These are phyloP conservation scores for Pichia cabralensis DNA, from an alignment of 805 yeast species.

Conservation along the genomic window DNA sequence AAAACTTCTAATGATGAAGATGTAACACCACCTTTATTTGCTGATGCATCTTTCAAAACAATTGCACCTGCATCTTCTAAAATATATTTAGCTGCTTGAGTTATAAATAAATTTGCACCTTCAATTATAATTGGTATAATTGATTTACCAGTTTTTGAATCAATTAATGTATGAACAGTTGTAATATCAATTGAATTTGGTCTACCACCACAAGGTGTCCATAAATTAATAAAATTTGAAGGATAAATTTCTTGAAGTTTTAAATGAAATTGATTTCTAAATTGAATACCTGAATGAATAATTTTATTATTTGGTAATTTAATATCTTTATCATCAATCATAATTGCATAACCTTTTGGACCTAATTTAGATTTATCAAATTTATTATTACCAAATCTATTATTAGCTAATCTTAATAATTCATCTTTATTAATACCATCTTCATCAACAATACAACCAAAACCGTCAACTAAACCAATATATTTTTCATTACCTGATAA, in stretches of 20 bases:
- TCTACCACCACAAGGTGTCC: slow-evolving; percentile 99
- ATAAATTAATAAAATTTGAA: slow-evolving; percentile 55
- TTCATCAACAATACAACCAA: slow-evolving; percentile 91
- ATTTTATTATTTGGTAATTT: slow-evolving; percentile 66
- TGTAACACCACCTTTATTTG: slow-evolving; percentile 98
- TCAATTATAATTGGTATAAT: slow-evolving; percentile 85
- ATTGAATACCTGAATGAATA: slow-evolving; percentile 76
- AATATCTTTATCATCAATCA: slow-evolving; percentile 77
- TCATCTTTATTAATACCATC: slow-evolving; percentile 77
- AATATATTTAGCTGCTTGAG: slow-evolving; percentile 84
- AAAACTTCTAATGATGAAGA: slow-evolving; percentile 92
- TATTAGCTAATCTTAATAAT: slow-evolving; percentile 65
- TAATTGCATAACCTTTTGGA: slow-evolving; percentile 66
- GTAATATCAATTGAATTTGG: slow-evolving; percentile 90
- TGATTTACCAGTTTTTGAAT: slow-evolving; percentile 64
- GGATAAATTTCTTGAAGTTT: slow-evolving; percentile 54
- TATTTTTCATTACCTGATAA: slow-evolving; percentile 76
- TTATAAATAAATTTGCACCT: slow-evolving; percentile 93
- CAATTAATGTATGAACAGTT: slow-evolving; percentile 65
- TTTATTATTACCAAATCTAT: slow-evolving; percentile 62
- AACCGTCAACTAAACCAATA: slow-evolving; percentile 87
- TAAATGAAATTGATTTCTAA: slow-evolving; percentile 86
- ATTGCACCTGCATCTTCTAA: slow-evolving; percentile 82
- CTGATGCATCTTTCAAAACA: slow-evolving; percentile 90
- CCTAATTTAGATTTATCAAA: slow-evolving; percentile 63